A percentile compares a stretch with the other conserved stretches of the same genome.
phyloP scores from a whole-genome alignment of 176 grass and related monocot species.

The Carex myosuroides region DNA sequence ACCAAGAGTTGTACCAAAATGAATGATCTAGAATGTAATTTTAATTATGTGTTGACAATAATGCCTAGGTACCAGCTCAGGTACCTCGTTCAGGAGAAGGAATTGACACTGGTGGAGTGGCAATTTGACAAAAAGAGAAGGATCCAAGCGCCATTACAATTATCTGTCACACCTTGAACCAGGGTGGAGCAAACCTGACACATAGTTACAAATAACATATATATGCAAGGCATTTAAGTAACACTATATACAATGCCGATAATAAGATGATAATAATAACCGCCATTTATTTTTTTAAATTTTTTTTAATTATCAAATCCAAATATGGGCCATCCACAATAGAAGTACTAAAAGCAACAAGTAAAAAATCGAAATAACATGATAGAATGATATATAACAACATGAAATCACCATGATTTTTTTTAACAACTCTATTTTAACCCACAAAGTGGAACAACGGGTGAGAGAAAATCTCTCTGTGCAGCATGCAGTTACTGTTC shows the following conservation, averaged over 20 bases:
- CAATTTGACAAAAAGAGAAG: not conserved
- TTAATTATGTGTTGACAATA: not conserved
- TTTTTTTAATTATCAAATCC: not conserved
- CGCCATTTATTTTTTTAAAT: not conserved
- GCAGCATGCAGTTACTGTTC: not conserved
- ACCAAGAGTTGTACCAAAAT: not conserved
- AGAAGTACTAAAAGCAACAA: not conserved
- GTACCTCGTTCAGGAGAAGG: constrained; percentile 4
- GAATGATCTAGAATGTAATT: not conserved
- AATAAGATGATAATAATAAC: not conserved
- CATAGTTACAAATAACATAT: not conserved
- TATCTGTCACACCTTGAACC: not conserved
- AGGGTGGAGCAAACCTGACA: not conserved
- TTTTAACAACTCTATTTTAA: not conserved
- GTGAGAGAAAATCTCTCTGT: not conserved
- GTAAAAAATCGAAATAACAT: not conserved
- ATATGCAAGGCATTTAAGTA: not conserved
- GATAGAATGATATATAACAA: not conserved
- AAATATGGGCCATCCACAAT: not conserved
- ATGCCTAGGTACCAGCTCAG: not conserved
- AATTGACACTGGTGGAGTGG: constrained; percentile 1
- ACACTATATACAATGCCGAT: not conserved
- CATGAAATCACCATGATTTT: not conserved
- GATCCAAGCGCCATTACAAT: constrained; percentile 19
- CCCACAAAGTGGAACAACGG: not conserved